A percentile compares a stretch with the other conserved stretches of the same genome.
Evolutionary conservation across 352 stramenopile species (phyloP).

Genomic region (Elongisporangium prolatum): DNA sequence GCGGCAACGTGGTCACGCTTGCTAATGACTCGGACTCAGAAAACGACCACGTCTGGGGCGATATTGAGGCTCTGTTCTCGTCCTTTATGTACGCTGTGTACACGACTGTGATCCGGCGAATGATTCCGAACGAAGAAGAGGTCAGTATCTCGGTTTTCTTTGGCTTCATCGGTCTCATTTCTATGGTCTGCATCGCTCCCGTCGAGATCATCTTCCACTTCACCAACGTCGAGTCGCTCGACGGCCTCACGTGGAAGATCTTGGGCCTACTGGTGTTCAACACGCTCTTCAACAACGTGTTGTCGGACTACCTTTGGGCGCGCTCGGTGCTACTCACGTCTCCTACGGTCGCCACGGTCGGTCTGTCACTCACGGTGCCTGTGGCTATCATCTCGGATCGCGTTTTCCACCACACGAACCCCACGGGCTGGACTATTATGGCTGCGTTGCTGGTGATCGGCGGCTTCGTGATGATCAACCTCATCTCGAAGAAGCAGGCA

Average conservation of each 20-base stretch:
- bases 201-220: slow-evolving; percentile 66
- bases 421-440: slow-evolving; percentile 43
- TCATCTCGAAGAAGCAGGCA: background rate
- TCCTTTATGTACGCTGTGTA: slow-evolving; percentile 94
- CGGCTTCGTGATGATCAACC: slow-evolving; percentile 45
- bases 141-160: slow-evolving; percentile 94
- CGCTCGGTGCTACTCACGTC: slow-evolving; percentile 93
- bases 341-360: slow-evolving; percentile 95
- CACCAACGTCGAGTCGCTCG: slow-evolving; percentile 63
- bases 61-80: slow-evolving; percentile 61
- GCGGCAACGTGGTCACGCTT: slow-evolving; percentile 85
- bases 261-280: slow-evolving; percentile 85
- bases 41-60: slow-evolving; percentile 44
- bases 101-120: slow-evolving; percentile 81
- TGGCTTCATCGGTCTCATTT: slow-evolving; percentile 92
- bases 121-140: slow-evolving; percentile 74
- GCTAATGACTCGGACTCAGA: slow-evolving; percentile 65
- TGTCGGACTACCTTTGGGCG: slow-evolving; percentile 96
- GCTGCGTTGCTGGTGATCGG: slow-evolving; percentile 65
- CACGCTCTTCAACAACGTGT: slow-evolving; percentile 93
- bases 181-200: slow-evolving; percentile 70
- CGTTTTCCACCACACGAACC: slow-evolving; percentile 52
- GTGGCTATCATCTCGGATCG: slow-evolving; percentile 92
- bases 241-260: slow-evolving; percentile 68
- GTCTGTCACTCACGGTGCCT: slow-evolving; percentile 95